Base-by-base conservation (phyloP, 805 yeast species). In the Saccharomycodes ludwigii region DNA sequence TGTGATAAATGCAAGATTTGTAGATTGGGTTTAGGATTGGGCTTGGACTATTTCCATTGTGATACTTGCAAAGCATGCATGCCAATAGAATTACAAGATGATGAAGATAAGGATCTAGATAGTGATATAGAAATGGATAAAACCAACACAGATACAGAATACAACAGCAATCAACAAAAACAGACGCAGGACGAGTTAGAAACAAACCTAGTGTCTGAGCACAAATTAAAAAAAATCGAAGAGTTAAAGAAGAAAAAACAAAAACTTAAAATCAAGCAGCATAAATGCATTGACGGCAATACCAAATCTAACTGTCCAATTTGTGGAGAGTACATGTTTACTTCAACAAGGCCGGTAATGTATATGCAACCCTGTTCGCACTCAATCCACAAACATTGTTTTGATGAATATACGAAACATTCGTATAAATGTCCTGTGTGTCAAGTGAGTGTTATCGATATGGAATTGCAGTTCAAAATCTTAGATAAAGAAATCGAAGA, bases 1-100 rank as follows among this genome's bases (percentile, higher is more conserved):
- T 86, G 97, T 53, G 82, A 76, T 43, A 80, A 76, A 43, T 86
- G 97, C 59, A 95, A 94, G 1, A 84, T 88, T 33, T 86, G 97
- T 52, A 68, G 96, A 10, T 61, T 88, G 7, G 97, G 97, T 2
- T 62, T 79, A 17, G 96, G 96, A 0, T 56, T 84, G 15, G 91
- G 83, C 12, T 77, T 79, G 41, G 96, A 86, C 54, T 85, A 78
- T 45, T 84, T 83, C 60, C 97, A 86, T 51, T 86, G 97, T 57
- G 72, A 78, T 43, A 76, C 75, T 14, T 86, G 97, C 56, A 81
- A 83, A 45, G 86, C 85, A 5, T 86, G 97, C 52, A 66, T 86
- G 42, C 74, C 88, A 25, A 76, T 86, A 30, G 84, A 77, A 40
- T 63, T 86, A 36, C 73, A 71, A 40, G 73, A 77, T 40, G 71